Conservation (phyloP, 1,284 basidiomycete genomes). For the Rhodotorula sp. region DNA sequence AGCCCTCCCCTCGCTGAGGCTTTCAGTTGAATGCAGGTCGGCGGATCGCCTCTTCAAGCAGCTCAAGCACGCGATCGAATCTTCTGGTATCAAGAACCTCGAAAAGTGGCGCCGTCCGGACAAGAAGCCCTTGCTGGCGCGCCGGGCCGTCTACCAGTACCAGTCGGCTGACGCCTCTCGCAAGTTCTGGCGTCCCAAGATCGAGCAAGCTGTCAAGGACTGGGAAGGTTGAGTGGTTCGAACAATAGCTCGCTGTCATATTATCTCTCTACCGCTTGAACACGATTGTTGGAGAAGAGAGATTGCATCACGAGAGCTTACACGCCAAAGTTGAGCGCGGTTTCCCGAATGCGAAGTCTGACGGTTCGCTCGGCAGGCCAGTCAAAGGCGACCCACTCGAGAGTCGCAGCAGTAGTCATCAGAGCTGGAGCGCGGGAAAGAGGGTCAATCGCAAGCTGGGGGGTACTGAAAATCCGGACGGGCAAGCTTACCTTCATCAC, state of each 20-base stretch:
- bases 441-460: neutral
- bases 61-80: slow-evolving; percentile 34
- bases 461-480: neutral
- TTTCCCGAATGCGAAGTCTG: slow-evolving; percentile 72
- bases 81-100: slow-evolving; percentile 14
- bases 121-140: slow-evolving; percentile 33
- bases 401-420: slow-evolving; percentile 67
- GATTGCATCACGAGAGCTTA: neutral
- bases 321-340: slow-evolving; percentile 66
- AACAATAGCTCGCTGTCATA: neutral
- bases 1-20: too few species aligned
- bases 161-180: slow-evolving; percentile 11
- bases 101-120: slow-evolving; percentile 41
- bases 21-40: neutral
- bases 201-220: slow-evolving; percentile 15
- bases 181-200: slow-evolving; percentile 30
- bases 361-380: slow-evolving; percentile 81
- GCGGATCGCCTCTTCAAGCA: slow-evolving; percentile 35
- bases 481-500: slow-evolving; percentile 52
- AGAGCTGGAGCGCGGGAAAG: slow-evolving; percentile 54
- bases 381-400: slow-evolving; percentile 73
- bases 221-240: slow-evolving; percentile 23
- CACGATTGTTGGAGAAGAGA: too few species aligned
- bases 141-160: slow-evolving; percentile 31
- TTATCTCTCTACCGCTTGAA: neutral